Percentiles rank a stretch among this genome's conserved stretches.
phyloP scores from a whole-genome alignment of 192 early-diverging fungal species.

The Chytriomyces sp. region DNA sequence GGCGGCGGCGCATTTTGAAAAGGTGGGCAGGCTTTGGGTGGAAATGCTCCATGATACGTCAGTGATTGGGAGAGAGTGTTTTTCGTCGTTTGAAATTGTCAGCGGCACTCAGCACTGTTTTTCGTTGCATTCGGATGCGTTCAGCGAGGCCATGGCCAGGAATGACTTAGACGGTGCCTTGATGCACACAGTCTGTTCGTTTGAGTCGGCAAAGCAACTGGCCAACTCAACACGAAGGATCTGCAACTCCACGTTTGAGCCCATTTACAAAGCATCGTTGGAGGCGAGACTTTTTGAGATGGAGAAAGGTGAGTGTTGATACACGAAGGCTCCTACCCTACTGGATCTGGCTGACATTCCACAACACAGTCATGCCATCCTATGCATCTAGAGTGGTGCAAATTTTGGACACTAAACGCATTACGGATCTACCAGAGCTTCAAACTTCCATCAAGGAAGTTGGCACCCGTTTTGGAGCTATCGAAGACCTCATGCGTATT shows the following conservation, averaged over 20 bases:
- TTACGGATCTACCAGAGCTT: conserved; percentile 21
- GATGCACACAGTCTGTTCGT: conserved; percentile 19
- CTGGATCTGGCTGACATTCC: neutral
- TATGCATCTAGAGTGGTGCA: conserved; percentile 23
- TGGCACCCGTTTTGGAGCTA: conserved; percentile 25
- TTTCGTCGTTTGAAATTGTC: conserved; percentile 13
- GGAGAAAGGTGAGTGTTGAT: conserved; percentile 34
- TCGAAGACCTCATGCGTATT: conserved; percentile 34
- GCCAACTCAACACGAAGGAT: conserved; percentile 32
- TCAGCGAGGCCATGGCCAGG: conserved; percentile 9
- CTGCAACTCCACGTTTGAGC: conserved; percentile 33
- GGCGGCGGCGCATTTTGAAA: conserved; percentile 30
- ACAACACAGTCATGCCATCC: conserved; percentile 32
- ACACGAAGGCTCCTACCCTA: neutral
- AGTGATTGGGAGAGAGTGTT: conserved; percentile 15
- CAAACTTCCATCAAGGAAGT: conserved; percentile 22
- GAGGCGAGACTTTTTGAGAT: conserved; percentile 39
- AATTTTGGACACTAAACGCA: conserved; percentile 20
- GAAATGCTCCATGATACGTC: conserved; percentile 37
- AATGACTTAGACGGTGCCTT: conserved; percentile 15
- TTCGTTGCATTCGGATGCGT: conserved; percentile 31
- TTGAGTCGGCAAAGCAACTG: conserved; percentile 37
- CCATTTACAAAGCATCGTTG: conserved; percentile 26
- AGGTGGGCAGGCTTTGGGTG: conserved; percentile 35
- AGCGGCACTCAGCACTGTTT: conserved; percentile 17